Base-by-base conservation (phyloP, 2,329 filamentous ascomycete genomes). In the Fusarium nanum region DNA sequence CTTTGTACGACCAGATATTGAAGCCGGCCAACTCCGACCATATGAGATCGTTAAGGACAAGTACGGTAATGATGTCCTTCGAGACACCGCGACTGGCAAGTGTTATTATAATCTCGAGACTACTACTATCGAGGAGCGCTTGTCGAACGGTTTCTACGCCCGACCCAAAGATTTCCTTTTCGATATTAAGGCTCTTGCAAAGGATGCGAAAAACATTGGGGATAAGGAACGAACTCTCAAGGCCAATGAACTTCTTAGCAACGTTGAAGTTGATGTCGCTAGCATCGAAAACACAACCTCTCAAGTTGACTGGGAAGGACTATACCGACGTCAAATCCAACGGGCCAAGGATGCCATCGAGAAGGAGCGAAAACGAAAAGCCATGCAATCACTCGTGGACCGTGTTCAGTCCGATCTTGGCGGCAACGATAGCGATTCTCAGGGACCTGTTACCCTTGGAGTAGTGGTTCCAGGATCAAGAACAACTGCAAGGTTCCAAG, bases 71-170 rank as follows among this genome's bases (percentile, higher is more conserved):
- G 85, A 89, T 42, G 94, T 94, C 18, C 83, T 99, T 46, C 85
- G 89, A 41, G 92, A 98, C 70, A 89, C 88, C 7, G 86, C 87
- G 3, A 93, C 89, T 3, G 89, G 89, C 60, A 97, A 96, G 78
- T 96, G 94, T 79, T 98, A 91, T 79, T 98, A 98, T 83, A 99
- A 99, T 73, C 84, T 99, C 47, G 94, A 98, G 76, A 92, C 95
- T 13, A 91, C 91, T 6, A 95, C 92, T 2, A 98, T 99, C 56
- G 96, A 99, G 82, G 94, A 97, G 78, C 91, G 96, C n/a, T 84
- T 99, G 34, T 97, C 94, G 7, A 98, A 99, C 78, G 96, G 96
- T 7, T 99, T 93, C 81, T 99, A 99, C 80, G 93, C 94, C 73
- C 89, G 94, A 13, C 93, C 94, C 0, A 91, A 91, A 74, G 95